Conservation (phyloP, 768 basidiomycete species). For the Suillus subalutaceus region DNA sequence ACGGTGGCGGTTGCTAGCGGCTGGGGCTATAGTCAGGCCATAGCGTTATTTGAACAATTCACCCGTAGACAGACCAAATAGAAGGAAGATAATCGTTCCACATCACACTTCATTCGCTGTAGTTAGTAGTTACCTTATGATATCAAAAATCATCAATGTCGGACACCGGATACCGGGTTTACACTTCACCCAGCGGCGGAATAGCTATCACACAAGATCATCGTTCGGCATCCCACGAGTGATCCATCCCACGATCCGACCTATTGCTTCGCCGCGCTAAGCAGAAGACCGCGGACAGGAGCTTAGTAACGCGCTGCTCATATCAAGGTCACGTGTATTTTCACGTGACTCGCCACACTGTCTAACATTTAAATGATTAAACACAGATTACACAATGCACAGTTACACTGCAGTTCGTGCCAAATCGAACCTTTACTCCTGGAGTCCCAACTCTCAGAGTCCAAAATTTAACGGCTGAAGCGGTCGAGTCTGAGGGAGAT, state of each 20-base stretch:
- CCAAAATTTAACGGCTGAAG: slow-evolving; percentile 31
- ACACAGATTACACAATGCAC: too few species aligned
- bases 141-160: background rate
- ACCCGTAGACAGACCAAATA: slow-evolving; percentile 37
- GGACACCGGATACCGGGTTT: background rate
- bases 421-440: too few species aligned
- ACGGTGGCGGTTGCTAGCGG: background rate
- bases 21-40: background rate
- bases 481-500: slow-evolving; percentile 44
- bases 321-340: background rate
- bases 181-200: background rate
- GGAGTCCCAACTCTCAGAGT: too few species aligned
- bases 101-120: background rate
- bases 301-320: background rate
- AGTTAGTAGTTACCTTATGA: too few species aligned
- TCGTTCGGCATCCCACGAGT: background rate
- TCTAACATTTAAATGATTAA: too few species aligned
- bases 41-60: background rate
- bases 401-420: too few species aligned
- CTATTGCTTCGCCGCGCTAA: background rate
- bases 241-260: background rate
- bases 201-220: background rate
- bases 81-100: slow-evolving; percentile 56
- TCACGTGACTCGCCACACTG: background rate
- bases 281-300: slow-evolving; percentile 4